Evolutionary conservation across 2,329 filamentous ascomycete genomes (phyloP), one percentile per base, ranked within the genome.

Genomic region (Aspergillus unguis): DNA sequence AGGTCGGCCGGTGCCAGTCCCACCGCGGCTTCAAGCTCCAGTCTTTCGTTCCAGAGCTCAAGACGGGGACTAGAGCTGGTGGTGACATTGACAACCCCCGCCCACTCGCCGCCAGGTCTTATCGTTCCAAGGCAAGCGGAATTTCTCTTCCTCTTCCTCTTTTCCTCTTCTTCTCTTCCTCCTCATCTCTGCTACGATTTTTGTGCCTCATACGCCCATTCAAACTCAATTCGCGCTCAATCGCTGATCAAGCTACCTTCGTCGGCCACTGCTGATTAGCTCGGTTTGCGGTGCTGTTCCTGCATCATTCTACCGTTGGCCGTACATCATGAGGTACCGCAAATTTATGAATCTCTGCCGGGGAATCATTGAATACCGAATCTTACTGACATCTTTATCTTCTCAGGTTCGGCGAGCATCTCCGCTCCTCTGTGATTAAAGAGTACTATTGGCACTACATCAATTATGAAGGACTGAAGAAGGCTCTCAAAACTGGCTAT

Each of bases 391-490:
- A 29, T 35, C 17, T 17, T 28, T 9, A 32, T 25, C 28, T 36
- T 35, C 27, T 42, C 52, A 86, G 84, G 81, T 99, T 97, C 80
- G 94, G 94, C 71, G 90, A 96, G 75, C 92, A 99, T 81, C 85
- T 99, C 67, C 90, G 90, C 60, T 92, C 90, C 66, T 96, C 92
- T 70, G 83, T 96, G 68, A 95, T 97, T 75, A 91, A 89, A 79
- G 92, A 97, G 76, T 99, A 95, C 77, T 86, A 92, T 72, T 96
- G 92, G 86, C 90, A 96, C 79, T 99, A 99, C 77, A 96, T 99
- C 75, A 88, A 90, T 75, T 99, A 99, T 77, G 92, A 96, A 71
- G 89, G 87, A 60, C 83, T 99, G 45, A 99, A 99, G 77, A 80
- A 82, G 61, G 85, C 90, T 60, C 85, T 99, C 57, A 94, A 92